Conservation (phyloP, 805 yeast species). For the Pichia pseudocactophila region DNA sequence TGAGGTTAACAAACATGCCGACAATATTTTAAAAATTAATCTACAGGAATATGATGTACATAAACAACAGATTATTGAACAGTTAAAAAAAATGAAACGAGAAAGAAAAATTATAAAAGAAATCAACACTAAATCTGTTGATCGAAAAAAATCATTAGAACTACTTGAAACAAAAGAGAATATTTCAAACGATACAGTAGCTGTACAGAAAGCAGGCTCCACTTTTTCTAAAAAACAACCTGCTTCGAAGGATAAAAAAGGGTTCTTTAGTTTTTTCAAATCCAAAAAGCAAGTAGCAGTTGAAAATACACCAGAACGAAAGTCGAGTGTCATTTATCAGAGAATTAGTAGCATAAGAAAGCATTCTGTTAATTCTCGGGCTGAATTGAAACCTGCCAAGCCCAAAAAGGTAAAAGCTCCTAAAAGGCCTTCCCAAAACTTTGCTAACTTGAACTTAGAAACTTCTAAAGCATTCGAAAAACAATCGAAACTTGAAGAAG, state of each 20-base stretch:
- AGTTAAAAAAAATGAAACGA: conserved; percentile 9
- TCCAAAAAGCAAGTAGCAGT: not conserved
- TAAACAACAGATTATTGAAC: conserved; percentile 6
- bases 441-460: conserved; percentile 1
- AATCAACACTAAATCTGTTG: conserved; percentile 4
- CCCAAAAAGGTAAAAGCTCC: conserved; percentile 5
- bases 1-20: conserved; percentile 12
- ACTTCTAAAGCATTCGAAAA: not conserved
- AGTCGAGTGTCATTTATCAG: conserved; percentile 1
- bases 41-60: not conserved
- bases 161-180: conserved; percentile 6
- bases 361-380: not conserved
- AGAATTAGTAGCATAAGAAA: not conserved
- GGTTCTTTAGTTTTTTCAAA: conserved; percentile 6
- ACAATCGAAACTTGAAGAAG: not conserved
- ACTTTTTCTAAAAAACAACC: no score
- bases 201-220: no score
- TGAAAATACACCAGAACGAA: not conserved
- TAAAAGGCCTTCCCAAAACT: conserved; percentile 3
- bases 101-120: conserved; percentile 9
- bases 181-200: no score
- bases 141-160: conserved; percentile 18
- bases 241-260: not conserved
- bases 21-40: not conserved
- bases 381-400: conserved; percentile 5